phyloP scores from a whole-genome alignment of 2,329 filamentous ascomycete genomes.

The Colletotrichum trifolii region DNA sequence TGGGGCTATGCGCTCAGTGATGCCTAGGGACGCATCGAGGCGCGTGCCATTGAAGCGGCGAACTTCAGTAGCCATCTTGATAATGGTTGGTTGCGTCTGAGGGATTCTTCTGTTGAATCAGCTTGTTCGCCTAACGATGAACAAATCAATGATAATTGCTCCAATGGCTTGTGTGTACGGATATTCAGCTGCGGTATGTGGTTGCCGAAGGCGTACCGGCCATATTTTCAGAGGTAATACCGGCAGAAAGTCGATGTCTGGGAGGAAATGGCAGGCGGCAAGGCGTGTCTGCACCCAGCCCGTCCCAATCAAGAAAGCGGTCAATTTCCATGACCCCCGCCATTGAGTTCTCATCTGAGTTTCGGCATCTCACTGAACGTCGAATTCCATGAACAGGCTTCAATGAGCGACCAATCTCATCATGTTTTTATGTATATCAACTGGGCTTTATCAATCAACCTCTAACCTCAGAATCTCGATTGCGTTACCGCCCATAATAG shows the following conservation, averaged over 20 bases:
- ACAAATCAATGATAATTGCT: not conserved
- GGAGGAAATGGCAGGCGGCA: constrained; percentile 19
- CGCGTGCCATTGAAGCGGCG: constrained; percentile 33
- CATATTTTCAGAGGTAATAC: constrained; percentile 33
- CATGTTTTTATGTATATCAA: not conserved
- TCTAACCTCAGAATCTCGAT: constrained; percentile 56
- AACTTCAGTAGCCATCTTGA: constrained; percentile 18
- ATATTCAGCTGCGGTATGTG: constrained; percentile 12
- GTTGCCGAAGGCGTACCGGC: constrained; percentile 16
- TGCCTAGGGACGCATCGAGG: constrained; percentile 35
- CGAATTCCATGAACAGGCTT: not conserved
- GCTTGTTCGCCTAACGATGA: not conserved
- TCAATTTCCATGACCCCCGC: not conserved
- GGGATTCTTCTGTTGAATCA: not conserved
- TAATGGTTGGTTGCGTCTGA: not conserved
- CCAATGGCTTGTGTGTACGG: not conserved
- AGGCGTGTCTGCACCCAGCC: accelerated
- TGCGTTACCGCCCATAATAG: constrained; percentile 70
- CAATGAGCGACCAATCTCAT: not conserved
- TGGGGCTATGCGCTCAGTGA: constrained; percentile 38
- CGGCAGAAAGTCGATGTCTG: constrained; percentile 13
- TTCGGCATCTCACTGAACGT: not conserved
- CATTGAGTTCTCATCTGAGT: constrained; percentile 17
- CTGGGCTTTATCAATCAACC: constrained; percentile 12
- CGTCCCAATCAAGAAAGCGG: not conserved